Evolutionary conservation across 495 filamentous ascomycete genomes (phyloP), one percentile per base, ranked within the genome.

Genomic region (Chaetomidium leptoderma): DNA sequence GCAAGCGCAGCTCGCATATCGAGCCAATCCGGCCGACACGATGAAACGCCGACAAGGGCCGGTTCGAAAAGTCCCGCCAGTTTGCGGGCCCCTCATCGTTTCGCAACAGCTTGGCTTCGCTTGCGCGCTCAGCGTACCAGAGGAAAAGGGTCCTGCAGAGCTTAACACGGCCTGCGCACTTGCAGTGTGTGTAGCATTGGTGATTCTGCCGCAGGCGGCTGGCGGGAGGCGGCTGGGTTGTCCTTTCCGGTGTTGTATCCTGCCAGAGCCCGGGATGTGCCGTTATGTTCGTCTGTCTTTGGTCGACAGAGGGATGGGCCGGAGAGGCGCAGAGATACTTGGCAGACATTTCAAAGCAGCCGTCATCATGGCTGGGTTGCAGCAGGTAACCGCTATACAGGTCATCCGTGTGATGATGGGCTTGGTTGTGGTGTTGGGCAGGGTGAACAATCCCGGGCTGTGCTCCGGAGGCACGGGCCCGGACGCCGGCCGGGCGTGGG

Each of bases 151-250:
- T 30, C 6, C 33, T 19, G 21, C 13, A 23, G 16, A 32, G 29
- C 42, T 56, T n/a, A 44, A 43, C 43, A 48, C 30, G 40, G n/a
- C n/a, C n/a, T n/a, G n/a, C n/a, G 52, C 45, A 40, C 35, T 42
- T 56, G 55, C 55, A 67, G 58, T 51, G 66, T 66, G 58, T 51
- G 66, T 66, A 55, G 63, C 63, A 68, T 65, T 52, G 49, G 36
- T 2, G 51, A 53, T 66, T 68, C 49, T 68, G 58, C 60, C 63
- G 60, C 52, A 52, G 55, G 40, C 16, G 55, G 60, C 52, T 48
- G 55, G 40, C 16, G 55, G 52, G 29, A 53, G 53, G 45, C 53
- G 55, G 36, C 46, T 53, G 56, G 55, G 23, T 47, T 44, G 46
- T 21, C 26, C 19, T 48, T 56, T 40, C 40, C 50, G 54, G 53